phyloP scores from a whole-genome alignment of 192 early-diverging fungal genomes.

The Pilaira anomala region DNA sequence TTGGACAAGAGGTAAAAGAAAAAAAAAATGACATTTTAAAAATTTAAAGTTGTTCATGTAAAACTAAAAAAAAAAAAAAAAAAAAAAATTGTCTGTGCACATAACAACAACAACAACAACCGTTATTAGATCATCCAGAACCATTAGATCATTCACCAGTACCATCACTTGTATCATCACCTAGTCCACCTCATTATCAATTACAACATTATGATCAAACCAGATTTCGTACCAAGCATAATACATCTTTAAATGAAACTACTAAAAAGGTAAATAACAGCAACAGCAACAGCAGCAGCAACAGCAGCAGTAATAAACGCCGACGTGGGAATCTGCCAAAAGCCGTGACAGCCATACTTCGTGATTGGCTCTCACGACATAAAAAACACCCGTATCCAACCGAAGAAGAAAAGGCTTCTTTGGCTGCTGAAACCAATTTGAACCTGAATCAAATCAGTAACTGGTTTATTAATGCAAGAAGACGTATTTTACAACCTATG shows the following conservation, averaged over 20 bases:
- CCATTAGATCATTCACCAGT: slow-evolving; percentile 21
- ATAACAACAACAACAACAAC: too few relatives aligned
- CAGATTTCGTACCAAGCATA: slow-evolving; percentile 9
- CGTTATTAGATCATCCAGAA: slow-evolving; percentile 5
- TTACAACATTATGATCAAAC: slow-evolving; percentile 9
- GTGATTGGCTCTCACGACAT: slow-evolving; percentile 51
- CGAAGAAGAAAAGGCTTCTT: slow-evolving; percentile 49
- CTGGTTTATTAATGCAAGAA: slow-evolving; percentile 62
- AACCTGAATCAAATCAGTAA: slow-evolving; percentile 59
- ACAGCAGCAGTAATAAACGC: slow-evolving; percentile 24
- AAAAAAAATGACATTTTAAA: neutral
- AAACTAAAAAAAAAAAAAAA: slow-evolving; percentile 6
- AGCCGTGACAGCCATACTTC: slow-evolving; percentile 42
- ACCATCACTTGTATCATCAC: slow-evolving; percentile 24
- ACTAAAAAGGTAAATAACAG: slow-evolving; percentile 22
- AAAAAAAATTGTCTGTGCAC: slow-evolving; percentile 6
- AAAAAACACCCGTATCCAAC: slow-evolving; percentile 58
- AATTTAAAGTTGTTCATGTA: neutral
- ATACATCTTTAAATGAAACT: neutral
- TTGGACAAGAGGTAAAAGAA: slow-evolving; percentile 21
- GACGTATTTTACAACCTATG: slow-evolving; percentile 55
- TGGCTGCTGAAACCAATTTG: slow-evolving; percentile 46
- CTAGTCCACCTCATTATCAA: slow-evolving; percentile 14
- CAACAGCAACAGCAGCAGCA: too few relatives aligned
- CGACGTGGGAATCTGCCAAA: slow-evolving; percentile 49